Evolutionary conservation across 208 protist species (phyloP), one percentile per base, ranked within the genome.

Genomic region (Naegleria lovaniensis): DNA sequence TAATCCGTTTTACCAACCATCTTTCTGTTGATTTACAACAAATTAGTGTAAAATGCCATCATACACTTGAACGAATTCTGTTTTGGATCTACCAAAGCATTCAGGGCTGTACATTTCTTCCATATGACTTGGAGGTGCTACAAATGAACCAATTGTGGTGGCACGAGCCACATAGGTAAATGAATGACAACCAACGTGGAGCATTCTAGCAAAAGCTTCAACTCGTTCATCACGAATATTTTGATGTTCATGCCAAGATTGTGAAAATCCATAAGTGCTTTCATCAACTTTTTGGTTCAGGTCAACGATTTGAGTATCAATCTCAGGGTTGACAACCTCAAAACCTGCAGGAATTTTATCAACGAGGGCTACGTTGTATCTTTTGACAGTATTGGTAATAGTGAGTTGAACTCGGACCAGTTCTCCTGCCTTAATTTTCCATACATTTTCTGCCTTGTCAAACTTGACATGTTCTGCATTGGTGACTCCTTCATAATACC

Each of bases 141-240:
- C 40, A 84, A 90, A 90, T 5, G 15, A 16, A 39, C 88, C 88
- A 36, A 38, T 33, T 15, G 75, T 55, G 11, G 76, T 90, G 11
- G 76, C 88, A 55, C 76, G 48, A 6, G 19, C 7, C 48, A 90
- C 4, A 38, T 90, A 84, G 13, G 5, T 55, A 25, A 76, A 90
- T 16, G 29, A 15, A 38, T 84, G 48, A 38, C 9, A 16, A 13
- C 48, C 41, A 52, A 29, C 48, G 4, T 38, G 67, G 0, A 90
- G 29, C 4, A 51, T 29, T 36, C 25, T 38, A 36, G 40, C 16
- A 67, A 90, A 90, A 55, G 88, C 88, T 55, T 90, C 88, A 36
- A 67, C 88, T 55, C 88, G 19, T 58, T 90, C 88, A 84, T 90
- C 88, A 29, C 88, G 15, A n/a, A 90, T 48, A 52, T 90, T 90